phyloP scores from a whole-genome alignment of 805 yeast species.

The Sugiyamaella marilandica region DNA sequence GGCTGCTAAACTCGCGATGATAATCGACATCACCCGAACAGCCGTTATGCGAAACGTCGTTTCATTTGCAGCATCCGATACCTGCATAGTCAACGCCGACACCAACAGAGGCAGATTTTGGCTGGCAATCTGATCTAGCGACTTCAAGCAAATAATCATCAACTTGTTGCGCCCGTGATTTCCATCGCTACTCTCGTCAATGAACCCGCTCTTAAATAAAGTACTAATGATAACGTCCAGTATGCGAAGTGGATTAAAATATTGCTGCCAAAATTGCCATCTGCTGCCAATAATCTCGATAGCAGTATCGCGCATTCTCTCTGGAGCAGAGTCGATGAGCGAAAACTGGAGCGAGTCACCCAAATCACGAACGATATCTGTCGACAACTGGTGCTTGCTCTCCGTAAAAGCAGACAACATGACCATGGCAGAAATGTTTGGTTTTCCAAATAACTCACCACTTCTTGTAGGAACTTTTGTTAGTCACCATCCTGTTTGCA shows the following conservation, averaged over 20 bases:
- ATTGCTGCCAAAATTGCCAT: constrained; percentile 24
- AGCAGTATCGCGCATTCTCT: constrained; percentile 13
- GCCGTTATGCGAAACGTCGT: constrained; percentile 18
- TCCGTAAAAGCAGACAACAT: neutral
- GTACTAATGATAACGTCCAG: constrained; percentile 16
- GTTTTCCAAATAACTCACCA: neutral
- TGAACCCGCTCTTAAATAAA: constrained; percentile 17
- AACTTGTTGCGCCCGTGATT: constrained; percentile 1
- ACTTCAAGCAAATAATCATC: constrained; percentile 8
- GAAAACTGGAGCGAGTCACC: constrained; percentile 19
- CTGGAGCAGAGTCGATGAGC: constrained; percentile 15
- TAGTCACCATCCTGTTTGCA: too few relatives aligned
- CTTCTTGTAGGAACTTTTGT: neutral
- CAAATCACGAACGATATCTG: constrained; percentile 8
- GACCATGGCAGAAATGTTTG: neutral
- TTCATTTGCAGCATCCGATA: constrained; percentile 8
- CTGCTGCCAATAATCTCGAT: constrained; percentile 22
- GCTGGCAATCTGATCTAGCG: constrained; percentile 19
- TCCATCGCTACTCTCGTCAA: neutral
- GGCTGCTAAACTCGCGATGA: constrained; percentile 8
- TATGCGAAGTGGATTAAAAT: constrained; percentile 21
- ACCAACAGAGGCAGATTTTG: constrained; percentile 21
- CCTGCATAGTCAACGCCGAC: constrained; percentile 19
- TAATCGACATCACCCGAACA: constrained; percentile 17
- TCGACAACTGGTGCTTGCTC: neutral